phyloP scores from a whole-genome alignment of 257 asterid genomes.

The Anisodus tanguticus region DNA sequence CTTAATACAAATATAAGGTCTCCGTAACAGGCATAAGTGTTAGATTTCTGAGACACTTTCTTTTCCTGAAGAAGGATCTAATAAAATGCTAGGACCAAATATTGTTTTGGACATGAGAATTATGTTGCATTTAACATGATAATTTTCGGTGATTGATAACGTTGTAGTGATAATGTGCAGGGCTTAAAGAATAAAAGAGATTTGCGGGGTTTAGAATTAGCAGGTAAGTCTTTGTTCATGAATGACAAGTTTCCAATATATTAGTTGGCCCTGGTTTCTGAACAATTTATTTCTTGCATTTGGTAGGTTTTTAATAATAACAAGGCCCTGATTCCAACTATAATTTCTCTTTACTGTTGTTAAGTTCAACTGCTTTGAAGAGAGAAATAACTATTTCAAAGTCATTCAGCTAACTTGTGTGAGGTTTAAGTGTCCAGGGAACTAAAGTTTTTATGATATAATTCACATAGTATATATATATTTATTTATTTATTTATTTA shows the following conservation, averaged over 20 bases:
- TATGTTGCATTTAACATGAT: neutral
- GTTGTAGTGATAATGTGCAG: conserved; percentile 41
- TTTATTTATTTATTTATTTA: too few relatives aligned
- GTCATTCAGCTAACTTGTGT: neutral
- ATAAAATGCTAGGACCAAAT: neutral
- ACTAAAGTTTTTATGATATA: neutral
- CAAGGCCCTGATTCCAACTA: neutral
- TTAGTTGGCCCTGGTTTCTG: neutral
- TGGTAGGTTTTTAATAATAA: neutral
- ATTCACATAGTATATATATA: neutral
- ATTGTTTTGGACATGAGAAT: neutral
- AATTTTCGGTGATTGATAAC: neutral
- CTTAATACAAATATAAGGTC: too few relatives aligned
- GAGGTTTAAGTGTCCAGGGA: neutral
- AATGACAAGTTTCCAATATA: neutral
- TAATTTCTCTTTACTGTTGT: neutral
- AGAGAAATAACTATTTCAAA: neutral
- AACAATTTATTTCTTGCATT: conserved; percentile 5
- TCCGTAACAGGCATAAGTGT: neutral
- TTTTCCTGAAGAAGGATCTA: neutral
- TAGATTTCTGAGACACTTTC: neutral
- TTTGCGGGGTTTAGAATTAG: conserved; percentile 43
- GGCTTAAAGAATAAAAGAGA: conserved; percentile 45
- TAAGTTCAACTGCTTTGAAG: neutral
- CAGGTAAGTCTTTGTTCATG: conserved; percentile 40